These are phyloP conservation scores for Kwoniella dejecticola DNA, from an alignment of 768 basidiomycete species.

Conservation along the genomic window DNA sequence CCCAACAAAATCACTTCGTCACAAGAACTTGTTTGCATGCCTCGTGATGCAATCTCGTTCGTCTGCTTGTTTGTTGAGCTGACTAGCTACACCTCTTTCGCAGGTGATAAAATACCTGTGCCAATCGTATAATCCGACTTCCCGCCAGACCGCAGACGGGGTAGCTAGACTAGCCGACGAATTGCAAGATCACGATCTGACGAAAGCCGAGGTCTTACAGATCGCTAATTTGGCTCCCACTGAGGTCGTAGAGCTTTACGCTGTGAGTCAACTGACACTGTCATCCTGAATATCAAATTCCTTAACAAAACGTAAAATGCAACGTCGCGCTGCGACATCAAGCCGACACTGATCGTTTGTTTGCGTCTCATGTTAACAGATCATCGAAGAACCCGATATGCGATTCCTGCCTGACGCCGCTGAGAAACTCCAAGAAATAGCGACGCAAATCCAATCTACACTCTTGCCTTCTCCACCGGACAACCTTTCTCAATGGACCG, in stretches of 20 bases:
- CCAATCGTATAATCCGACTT: constrained; percentile 70
- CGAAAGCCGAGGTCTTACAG: constrained; percentile 89
- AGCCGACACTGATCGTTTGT: too few species aligned
- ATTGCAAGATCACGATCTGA: constrained; percentile 71
- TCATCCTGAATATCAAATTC: background rate
- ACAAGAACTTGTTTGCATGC: too few species aligned
- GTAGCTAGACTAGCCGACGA: constrained; percentile 68
- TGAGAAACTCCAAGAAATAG: constrained; percentile 64
- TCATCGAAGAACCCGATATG: constrained; percentile 88
- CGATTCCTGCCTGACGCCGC: constrained; percentile 69
- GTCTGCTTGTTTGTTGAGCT: too few species aligned
- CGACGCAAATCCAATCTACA: constrained; percentile 57
- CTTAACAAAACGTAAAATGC: background rate
- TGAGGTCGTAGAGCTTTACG: constrained; percentile 80
- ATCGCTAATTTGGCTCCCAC: constrained; percentile 87
- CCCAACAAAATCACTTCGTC: too few species aligned
- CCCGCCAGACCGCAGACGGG: constrained; percentile 66
- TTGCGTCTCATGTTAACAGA: constrained; percentile 59
- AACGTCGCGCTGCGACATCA: too few species aligned
- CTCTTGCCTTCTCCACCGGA: constrained; percentile 21
- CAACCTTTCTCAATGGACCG: constrained; percentile 29
- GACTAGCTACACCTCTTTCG: too few species aligned
- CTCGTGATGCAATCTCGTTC: too few species aligned
- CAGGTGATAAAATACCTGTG: constrained; percentile 86
- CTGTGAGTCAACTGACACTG: constrained; percentile 61